phyloP scores from a whole-genome alignment of 805 yeast genomes.

The Lachancea dasiensis region DNA sequence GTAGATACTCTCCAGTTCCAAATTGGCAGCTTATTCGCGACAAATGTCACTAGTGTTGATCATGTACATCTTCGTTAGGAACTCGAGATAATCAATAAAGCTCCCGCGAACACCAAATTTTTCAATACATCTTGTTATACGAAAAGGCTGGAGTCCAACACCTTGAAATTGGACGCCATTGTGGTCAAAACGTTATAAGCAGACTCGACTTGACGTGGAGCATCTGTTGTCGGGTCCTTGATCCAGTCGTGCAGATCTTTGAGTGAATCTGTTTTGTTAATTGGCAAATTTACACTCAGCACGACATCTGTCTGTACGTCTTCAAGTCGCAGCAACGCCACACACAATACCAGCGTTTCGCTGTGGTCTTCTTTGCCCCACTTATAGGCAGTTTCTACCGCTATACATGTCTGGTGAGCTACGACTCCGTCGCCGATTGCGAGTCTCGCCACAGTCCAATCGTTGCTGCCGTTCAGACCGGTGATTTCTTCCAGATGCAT shows the following conservation, averaged over 20 bases:
- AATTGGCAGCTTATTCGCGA: too few relatives aligned
- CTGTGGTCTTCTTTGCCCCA: slow-evolving; percentile 41
- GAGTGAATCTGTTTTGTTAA: slow-evolving; percentile 16
- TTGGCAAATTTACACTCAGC: slow-evolving; percentile 56
- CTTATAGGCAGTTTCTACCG: slow-evolving; percentile 42
- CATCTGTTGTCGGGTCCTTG: background rate
- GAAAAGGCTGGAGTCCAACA: slow-evolving; percentile 27
- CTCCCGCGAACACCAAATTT: slow-evolving; percentile 1
- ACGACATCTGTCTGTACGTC: slow-evolving; percentile 55
- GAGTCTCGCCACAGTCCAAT: slow-evolving; percentile 28
- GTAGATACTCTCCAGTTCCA: too few relatives aligned
- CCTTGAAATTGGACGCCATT: slow-evolving; percentile 21
- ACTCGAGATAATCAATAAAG: too few relatives aligned
- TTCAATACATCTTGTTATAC: slow-evolving; percentile 11
- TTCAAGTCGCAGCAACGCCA: slow-evolving; percentile 51
- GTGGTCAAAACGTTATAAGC: slow-evolving; percentile 19
- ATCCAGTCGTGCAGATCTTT: slow-evolving; percentile 2
- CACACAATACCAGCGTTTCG: slow-evolving; percentile 42
- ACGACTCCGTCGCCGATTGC: slow-evolving; percentile 9
- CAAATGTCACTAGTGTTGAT: too few relatives aligned
- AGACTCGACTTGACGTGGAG: slow-evolving; percentile 16
- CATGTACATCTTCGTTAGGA: too few relatives aligned
- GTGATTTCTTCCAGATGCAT: slow-evolving; percentile 54
- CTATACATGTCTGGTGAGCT: slow-evolving; percentile 28
- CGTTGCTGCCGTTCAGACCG: slow-evolving; percentile 36